These are phyloP conservation scores for Cystobasidiopsis lactophilus DNA, from an alignment of 768 basidiomycete genomes.

Conservation along the genomic window DNA sequence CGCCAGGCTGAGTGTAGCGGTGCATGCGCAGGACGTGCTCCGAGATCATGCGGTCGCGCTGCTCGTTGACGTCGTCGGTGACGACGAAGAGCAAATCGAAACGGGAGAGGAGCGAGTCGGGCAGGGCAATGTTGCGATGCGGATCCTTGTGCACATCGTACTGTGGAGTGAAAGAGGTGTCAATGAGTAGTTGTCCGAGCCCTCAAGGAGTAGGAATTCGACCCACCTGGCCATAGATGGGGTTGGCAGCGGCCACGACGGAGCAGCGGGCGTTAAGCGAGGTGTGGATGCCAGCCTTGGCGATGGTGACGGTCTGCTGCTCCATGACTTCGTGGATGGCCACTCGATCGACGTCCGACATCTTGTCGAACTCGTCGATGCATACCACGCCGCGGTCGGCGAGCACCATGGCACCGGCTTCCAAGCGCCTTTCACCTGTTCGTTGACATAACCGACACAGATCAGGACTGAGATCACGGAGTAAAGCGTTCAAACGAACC, in stretches of 20 bases:
- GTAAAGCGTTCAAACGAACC: constrained; percentile 29
- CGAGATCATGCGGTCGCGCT: constrained; percentile 75
- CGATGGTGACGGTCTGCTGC: constrained; percentile 97
- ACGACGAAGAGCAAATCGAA: constrained; percentile 96
- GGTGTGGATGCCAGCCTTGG: constrained; percentile 97
- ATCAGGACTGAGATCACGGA: no score
- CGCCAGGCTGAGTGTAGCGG: constrained; percentile 81
- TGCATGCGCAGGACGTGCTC: constrained; percentile 97
- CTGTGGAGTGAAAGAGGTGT: constrained; percentile 27
- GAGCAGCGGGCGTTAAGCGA: constrained; percentile 93
- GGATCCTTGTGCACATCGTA: constrained; percentile 99
- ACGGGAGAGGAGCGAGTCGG: constrained; percentile 91
- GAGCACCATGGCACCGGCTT: constrained; percentile 98
- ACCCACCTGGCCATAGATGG: constrained; percentile 83
- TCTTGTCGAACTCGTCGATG: constrained; percentile 99
- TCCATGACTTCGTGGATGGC: constrained; percentile 99
- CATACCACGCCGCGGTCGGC: constrained; percentile 97
- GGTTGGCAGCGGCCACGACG: constrained; percentile 94
- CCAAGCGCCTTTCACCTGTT: constrained; percentile 59
- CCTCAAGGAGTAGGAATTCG: neutral
- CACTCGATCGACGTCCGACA: constrained; percentile 95
- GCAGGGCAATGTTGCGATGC: constrained; percentile 92
- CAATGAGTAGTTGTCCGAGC: constrained; percentile 5
- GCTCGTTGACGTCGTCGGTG: constrained; percentile 92
- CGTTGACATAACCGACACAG: no score